Conservation (phyloP, 345 rosid species). For the Rhodamnia argentea region DNA sequence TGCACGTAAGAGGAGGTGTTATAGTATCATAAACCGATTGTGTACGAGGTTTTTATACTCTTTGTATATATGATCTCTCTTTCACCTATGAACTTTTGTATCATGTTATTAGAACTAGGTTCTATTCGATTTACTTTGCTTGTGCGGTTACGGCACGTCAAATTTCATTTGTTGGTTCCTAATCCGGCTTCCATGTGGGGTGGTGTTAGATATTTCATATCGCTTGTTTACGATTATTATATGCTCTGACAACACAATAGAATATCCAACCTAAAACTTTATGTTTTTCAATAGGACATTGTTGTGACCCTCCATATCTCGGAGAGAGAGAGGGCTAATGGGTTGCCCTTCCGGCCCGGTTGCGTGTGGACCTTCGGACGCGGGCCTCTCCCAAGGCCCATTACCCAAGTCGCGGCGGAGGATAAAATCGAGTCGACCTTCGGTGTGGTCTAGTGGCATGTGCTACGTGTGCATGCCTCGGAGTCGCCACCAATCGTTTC, state of each 20-base stretch:
- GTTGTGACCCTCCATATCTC: no score
- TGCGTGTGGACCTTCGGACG: no score
- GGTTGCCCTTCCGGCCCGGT: no score
- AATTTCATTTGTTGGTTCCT: background rate
- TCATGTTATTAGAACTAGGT: fast-evolving
- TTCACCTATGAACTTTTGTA: background rate
- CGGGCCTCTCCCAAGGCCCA: no score
- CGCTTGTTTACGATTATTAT: background rate
- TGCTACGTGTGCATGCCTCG: no score
- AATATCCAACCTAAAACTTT: background rate
- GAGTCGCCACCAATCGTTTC: no score
- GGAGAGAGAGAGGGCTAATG: no score
- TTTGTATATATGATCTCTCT: background rate
- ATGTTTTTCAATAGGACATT: no score
- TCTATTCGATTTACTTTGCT: fast-evolving
- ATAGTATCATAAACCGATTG: background rate
- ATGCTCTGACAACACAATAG: background rate
- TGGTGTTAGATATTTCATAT: no score
- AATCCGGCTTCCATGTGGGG: background rate
- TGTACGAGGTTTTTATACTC: background rate
- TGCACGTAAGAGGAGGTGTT: background rate
- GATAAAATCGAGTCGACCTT: no score
- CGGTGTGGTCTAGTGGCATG: no score
- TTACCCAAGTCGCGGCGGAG: no score
- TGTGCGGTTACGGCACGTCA: fast-evolving